A percentile compares a stretch with the other conserved stretches of the same genome.
Evolutionary conservation across 306 rosid species (phyloP).

Genomic region (Prunus mira): DNA sequence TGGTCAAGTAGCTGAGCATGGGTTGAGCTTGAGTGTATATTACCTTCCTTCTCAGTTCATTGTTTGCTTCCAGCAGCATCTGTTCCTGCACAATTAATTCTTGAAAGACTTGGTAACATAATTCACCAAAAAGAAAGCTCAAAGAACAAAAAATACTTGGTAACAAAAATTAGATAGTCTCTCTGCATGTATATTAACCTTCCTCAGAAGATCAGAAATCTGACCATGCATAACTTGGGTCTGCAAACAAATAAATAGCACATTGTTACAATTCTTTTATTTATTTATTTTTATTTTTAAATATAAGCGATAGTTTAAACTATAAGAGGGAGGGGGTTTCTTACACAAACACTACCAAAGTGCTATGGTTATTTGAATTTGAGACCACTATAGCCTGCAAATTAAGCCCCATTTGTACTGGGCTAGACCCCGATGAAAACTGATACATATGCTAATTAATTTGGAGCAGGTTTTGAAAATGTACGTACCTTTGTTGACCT

Average conservation of each 20-base stretch:
- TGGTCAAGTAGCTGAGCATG: background rate
- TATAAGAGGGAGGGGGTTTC: no score
- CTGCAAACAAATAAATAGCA: conserved; percentile 29
- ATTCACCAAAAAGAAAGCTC: background rate
- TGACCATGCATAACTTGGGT: conserved; percentile 57
- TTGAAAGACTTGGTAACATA: background rate
- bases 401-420: no score
- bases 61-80: conserved; percentile 55
- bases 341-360: no score
- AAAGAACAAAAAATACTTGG: no score
- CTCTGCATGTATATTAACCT: conserved; percentile 30
- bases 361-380: no score
- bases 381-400: no score
- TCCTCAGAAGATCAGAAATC: conserved; percentile 52
- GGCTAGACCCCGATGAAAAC: no score
- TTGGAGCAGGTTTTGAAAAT: conserved; percentile 6
- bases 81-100: conserved; percentile 47
- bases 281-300: no score
- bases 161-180: no score
- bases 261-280: no score
- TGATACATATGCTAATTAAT: background rate
- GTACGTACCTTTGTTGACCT: conserved; percentile 63
- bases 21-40: background rate
- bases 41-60: conserved; percentile 58
- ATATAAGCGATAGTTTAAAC: no score